Evolutionary conservation across 139 green algal genomes (phyloP).

Genomic region (Closterium sp.): DNA sequence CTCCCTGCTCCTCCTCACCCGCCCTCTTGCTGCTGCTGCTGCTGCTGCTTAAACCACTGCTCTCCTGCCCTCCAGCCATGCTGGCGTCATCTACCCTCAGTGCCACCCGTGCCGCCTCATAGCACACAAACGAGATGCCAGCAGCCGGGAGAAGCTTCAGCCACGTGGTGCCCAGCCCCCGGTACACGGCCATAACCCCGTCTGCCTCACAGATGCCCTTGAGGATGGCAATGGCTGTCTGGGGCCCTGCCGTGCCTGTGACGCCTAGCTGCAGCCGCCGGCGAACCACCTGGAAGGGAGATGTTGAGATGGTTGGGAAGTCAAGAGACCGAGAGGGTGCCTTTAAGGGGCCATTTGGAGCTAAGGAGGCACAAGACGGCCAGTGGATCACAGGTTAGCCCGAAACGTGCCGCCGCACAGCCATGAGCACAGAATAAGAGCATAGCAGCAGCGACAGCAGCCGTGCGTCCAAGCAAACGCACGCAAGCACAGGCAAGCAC

Average conservation of each 20-base stretch:
- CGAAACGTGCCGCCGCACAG: too few relatives aligned
- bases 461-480: too few relatives aligned
- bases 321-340: too few relatives aligned
- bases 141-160: slow-evolving; percentile 47
- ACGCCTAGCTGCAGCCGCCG: slow-evolving; percentile 23
- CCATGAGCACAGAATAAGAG: too few relatives aligned
- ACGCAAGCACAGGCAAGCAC: too few relatives aligned
- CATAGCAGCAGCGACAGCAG: too few relatives aligned
- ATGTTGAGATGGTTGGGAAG: not conserved
- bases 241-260: not conserved
- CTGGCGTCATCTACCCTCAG: slow-evolving; percentile 25
- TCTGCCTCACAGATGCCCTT: slow-evolving; percentile 1
- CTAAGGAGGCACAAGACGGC: too few relatives aligned
- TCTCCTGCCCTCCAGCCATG: slow-evolving; percentile 4
- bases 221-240: not conserved
- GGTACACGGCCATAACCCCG: slow-evolving; percentile 21
- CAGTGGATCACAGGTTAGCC: too few relatives aligned
- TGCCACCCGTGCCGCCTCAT: slow-evolving; percentile 24
- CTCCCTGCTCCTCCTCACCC: not conserved
- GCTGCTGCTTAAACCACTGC: not conserved
- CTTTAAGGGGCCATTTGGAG: too few relatives aligned
- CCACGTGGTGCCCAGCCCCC: slow-evolving; percentile 35
- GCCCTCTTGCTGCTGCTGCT: not conserved
- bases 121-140: slow-evolving; percentile 50
- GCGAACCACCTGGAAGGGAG: not conserved